phyloP scores from a whole-genome alignment of 768 basidiomycete genomes.

The Artomyces pyxidatus region DNA sequence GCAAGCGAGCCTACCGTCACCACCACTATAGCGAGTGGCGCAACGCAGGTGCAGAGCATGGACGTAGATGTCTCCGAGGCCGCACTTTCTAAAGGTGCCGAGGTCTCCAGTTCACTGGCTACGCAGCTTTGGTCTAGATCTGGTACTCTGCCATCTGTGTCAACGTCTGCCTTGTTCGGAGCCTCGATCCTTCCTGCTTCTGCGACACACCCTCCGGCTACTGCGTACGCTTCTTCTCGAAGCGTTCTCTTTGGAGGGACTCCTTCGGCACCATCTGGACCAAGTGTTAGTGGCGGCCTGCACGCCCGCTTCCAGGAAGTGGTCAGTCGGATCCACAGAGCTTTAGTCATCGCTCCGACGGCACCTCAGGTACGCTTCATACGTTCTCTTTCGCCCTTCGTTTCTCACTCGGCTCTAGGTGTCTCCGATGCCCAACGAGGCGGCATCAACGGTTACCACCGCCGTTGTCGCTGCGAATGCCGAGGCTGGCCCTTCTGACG shows the following conservation, averaged over 20 bases:
- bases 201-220: background rate
- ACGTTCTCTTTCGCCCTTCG: background rate
- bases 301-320: conserved; percentile 40
- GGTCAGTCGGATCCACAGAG: conserved; percentile 58
- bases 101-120: background rate
- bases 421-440: background rate
- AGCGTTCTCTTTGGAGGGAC: conserved; percentile 36
- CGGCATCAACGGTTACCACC: conserved; percentile 7
- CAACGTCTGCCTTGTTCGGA: conserved; percentile 18
- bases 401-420: background rate
- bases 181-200: background rate
- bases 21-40: background rate
- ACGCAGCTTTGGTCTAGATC: conserved; percentile 5
- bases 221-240: conserved; percentile 21
- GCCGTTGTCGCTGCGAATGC: conserved; percentile 1
- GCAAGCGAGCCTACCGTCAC: background rate
- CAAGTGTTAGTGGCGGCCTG: conserved; percentile 4
- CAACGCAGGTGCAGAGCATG: background rate
- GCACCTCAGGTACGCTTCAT: conserved; percentile 32
- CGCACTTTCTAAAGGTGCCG: no score
- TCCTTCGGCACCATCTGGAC: background rate
- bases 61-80: no score
- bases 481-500: conserved; percentile 40
- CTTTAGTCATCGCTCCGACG: conserved; percentile 51
- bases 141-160: conserved; percentile 1